Evolutionary conservation across 805 yeast genomes (phyloP), one percentile per base, ranked within the genome.

Genomic region (Zygotorulaspora florentina): DNA sequence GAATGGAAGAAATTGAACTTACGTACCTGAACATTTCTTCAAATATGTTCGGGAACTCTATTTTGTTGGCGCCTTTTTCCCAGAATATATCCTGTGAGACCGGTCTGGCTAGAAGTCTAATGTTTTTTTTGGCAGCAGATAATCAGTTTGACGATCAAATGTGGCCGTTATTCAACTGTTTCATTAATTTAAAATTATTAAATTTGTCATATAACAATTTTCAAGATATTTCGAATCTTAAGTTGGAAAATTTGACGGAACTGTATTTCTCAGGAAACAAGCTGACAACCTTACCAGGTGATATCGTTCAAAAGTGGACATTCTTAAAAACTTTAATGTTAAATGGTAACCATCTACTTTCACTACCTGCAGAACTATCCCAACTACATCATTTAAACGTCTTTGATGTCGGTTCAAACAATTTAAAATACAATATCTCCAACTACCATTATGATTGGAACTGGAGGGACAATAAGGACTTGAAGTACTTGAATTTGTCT

Each of bases 361-460:
- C 96, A 0, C 67, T 93, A 36, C 98, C 99, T 0, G 84, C 96
- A 0, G 99, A 91, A 60, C 66, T 93, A 39, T 80, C 91, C 8
- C 82, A 82, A 47, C 73, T 89, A 38, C 60, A 67, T 1, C 74
- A 77, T 20, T 68, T 93, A 58, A 77, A 76, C 27, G 83, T 81
- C 8, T 73, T 93, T 30, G 99, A 93, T 68, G 93, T 87, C 13
- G 96, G 97, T 3, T 86, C 95, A 2, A 93, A 93, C 63, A 83
- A 82, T 50, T 71, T 93, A 66, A 86, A 89, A 58, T 93, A 93
- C 66, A 93, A 93, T 57, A 88, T 91, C 45, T 85, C 93, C 2
- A 93, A 93, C 64, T 87, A 89, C 77, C 95, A 93, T 12, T 91
- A 87, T 61, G 99, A 93, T 63, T 93, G 98, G 97, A 93, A 88